Base-by-base conservation (phyloP, 2,329 filamentous ascomycete genomes). In the Neonectria magnoliae region DNA sequence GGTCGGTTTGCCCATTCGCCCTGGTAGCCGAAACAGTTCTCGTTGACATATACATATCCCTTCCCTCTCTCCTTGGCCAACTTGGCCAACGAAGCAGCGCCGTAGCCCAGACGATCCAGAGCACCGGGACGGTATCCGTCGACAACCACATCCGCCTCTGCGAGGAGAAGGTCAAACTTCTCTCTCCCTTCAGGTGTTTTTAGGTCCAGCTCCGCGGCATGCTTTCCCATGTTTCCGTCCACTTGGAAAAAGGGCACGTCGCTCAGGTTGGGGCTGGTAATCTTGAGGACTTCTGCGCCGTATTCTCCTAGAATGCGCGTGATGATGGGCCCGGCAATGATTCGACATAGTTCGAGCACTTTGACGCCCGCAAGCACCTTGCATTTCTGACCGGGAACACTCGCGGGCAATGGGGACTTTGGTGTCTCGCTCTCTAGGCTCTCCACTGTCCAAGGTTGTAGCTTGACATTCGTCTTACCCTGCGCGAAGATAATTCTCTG, bases 241-340 rank as follows among this genome's bases (percentile, higher is more conserved):
- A 92, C 85, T 70, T 92, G 90, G 77, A 92, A 92, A 77, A 91
- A 90, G 0, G 90, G 89, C 1, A 93, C 88, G 65, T 93, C 91
- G 5, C 87, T 87, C n/a, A 93, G 82, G 50, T 87, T 81, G 0
- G 89, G 86, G 8, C 87, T 88, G 3, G 90, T 93, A 50, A 93
- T 83, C 71, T 93, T 91, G 68, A 94, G 83, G 1, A 94, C 91
- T 57, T 90, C 86, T 8, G 91, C 91, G 2, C 92, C 92, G 73
- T 93, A 90, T 66, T 92, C 91, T n/a, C 89, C 90, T 0, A 94
- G 83, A 2, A 89, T 89, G 31, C 90, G 87, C 3, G 88, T 88
- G 68, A 93, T 89, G 5, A 89, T 87, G n/a, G 91, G 91, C 0
- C 91, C 91, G 4, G 91, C 91, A 67, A 94, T 93, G 72, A 93